These are phyloP conservation scores for Aspergillus carlsbadensis DNA, from an alignment of 495 filamentous ascomycete species.

Conservation along the genomic window DNA sequence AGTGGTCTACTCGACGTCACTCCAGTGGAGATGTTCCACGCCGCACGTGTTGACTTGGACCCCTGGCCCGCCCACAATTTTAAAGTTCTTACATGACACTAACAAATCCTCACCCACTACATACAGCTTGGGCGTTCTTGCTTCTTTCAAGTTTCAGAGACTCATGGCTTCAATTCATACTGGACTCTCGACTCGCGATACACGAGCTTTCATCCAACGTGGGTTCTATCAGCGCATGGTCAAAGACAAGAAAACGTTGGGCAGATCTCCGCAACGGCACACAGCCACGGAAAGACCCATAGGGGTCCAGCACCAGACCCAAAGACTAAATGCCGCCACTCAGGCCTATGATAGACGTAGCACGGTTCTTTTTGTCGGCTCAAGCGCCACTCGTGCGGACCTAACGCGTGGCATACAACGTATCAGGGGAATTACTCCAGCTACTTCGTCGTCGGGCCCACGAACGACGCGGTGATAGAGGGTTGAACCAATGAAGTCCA, in stretches of 20 bases:
- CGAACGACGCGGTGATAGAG: background rate
- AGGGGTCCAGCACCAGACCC: background rate
- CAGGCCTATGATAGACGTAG: background rate
- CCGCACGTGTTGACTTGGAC: too few relatives aligned
- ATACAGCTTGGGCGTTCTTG: too few relatives aligned
- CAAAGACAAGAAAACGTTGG: background rate
- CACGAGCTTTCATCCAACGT: background rate
- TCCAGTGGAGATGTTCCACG: too few relatives aligned
- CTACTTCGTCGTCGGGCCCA: too few relatives aligned
- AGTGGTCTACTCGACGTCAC: too few relatives aligned
- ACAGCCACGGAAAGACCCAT: slow-evolving; percentile 2
- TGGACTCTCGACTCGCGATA: background rate
- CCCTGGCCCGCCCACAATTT: too few relatives aligned
- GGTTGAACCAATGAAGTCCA: too few relatives aligned
- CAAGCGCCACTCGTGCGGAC: background rate
- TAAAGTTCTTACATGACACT: too few relatives aligned
- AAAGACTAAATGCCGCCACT: background rate
- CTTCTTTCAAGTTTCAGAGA: too few relatives aligned
- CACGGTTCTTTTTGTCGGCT: background rate
- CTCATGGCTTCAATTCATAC: too few relatives aligned
- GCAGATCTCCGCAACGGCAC: background rate
- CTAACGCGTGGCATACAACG: background rate
- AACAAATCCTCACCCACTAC: too few relatives aligned
- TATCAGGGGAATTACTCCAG: too few relatives aligned
- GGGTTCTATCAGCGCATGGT: background rate